phyloP scores from a whole-genome alignment of 305 asterid genomes.

The Coffea humblotiana region DNA sequence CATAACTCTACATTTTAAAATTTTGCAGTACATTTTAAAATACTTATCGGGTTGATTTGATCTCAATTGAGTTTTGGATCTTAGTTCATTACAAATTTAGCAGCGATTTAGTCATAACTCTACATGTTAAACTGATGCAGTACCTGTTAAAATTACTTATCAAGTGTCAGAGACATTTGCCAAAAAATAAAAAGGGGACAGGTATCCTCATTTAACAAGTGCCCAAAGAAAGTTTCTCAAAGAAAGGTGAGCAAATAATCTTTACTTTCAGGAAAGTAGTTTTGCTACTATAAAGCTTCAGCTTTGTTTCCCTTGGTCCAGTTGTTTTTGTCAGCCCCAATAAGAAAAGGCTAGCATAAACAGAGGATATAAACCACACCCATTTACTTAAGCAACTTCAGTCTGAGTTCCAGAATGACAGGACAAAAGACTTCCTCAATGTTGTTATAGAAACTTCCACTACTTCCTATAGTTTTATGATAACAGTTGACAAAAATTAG shows the following conservation, averaged over 20 bases:
- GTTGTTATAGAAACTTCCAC: background rate
- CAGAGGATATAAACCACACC: background rate
- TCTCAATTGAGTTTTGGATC: background rate
- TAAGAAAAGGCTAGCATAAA: background rate
- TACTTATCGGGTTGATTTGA: background rate
- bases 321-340: background rate
- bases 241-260: background rate
- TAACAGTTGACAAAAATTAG: background rate
- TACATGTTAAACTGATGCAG: background rate
- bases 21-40: background rate
- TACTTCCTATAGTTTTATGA: background rate
- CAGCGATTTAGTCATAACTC: background rate
- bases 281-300: background rate
- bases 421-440: background rate
- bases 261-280: background rate
- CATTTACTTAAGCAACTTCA: background rate
- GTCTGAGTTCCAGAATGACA: background rate
- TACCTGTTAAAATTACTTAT: background rate
- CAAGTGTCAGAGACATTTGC: background rate
- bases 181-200: no score
- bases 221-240: background rate
- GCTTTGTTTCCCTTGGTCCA: background rate
- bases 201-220: background rate
- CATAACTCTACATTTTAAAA: background rate
- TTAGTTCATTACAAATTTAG: background rate